A percentile compares a stretch with the other conserved stretches of the same genome.
These are phyloP conservation scores for Suillus discolor DNA, from an alignment of 768 basidiomycete species.

Conservation along the genomic window DNA sequence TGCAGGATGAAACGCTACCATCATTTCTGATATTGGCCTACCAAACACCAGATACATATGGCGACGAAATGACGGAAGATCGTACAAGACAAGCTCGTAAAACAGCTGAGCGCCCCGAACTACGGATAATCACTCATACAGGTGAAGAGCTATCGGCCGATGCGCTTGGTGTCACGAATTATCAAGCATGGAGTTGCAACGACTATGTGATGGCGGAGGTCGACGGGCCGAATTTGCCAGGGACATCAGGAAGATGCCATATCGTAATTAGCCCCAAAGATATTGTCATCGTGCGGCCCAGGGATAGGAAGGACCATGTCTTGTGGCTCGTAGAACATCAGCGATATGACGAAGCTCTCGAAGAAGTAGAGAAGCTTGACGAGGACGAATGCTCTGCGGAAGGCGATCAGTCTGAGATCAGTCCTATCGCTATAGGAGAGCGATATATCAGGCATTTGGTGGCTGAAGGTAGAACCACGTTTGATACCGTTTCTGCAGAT, in stretches of 20 bases:
- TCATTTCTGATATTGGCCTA: conserved; percentile 91
- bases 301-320: conserved; percentile 90
- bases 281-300: conserved; percentile 81
- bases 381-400: conserved; percentile 32
- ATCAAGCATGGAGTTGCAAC: conserved; percentile 86
- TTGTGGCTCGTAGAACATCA: conserved; percentile 87
- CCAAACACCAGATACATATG: conserved; percentile 70
- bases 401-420: conserved; percentile 44
- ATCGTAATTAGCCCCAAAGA: conserved; percentile 87
- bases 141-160: conserved; percentile 91
- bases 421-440: conserved; percentile 73
- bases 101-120: conserved; percentile 88
- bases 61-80: conserved; percentile 71
- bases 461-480: conserved; percentile 58
- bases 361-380: conserved; percentile 69
- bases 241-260: conserved; percentile 54
- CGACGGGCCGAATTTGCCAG: conserved; percentile 20
- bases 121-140: conserved; percentile 84
- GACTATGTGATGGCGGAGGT: conserved; percentile 80
- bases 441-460: conserved; percentile 88
- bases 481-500: neutral
- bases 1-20: conserved; percentile 44
- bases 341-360: conserved; percentile 88
- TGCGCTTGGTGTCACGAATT: conserved; percentile 77
- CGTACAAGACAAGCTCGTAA: conserved; percentile 77